Conservation (phyloP, 345 rosid genomes). For the Salix caprea region DNA sequence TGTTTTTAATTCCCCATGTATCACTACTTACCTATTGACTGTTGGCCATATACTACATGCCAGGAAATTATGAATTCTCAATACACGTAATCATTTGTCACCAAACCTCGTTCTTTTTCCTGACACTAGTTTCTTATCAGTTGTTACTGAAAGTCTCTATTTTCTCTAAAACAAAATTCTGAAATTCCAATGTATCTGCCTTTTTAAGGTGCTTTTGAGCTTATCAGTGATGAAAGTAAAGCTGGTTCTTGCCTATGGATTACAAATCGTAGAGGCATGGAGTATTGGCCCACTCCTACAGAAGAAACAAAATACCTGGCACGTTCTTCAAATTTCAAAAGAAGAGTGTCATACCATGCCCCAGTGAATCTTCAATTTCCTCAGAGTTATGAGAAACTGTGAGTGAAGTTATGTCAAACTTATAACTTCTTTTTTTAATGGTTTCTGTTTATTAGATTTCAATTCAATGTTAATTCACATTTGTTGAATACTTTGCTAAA, state of each 20-base stretch:
- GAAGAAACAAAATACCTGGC: slow-evolving; percentile 67
- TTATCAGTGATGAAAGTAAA: slow-evolving; percentile 69
- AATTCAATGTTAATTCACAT: neutral
- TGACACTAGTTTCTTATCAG: neutral
- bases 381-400: slow-evolving; percentile 75
- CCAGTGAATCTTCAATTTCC: slow-evolving; percentile 56
- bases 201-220: slow-evolving; percentile 76
- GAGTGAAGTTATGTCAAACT: slow-evolving; percentile 29
- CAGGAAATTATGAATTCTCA: too few relatives aligned
- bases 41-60: too few relatives aligned
- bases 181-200: slow-evolving; percentile 1
- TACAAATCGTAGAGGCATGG: slow-evolving; percentile 78
- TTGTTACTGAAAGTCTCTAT: neutral
- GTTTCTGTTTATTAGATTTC: neutral
- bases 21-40: too few relatives aligned
- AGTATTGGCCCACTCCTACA: slow-evolving; percentile 81
- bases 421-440: neutral
- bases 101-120: neutral
- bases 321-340: slow-evolving; percentile 41
- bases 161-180: neutral
- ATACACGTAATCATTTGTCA: neutral
- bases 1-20: too few relatives aligned
- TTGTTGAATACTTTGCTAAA: neutral
- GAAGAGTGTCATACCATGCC: slow-evolving; percentile 30
- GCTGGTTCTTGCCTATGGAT: slow-evolving; percentile 93